phyloP scores from a whole-genome alignment of 176 grass and related monocot species.

The Phoenix roebelenii region DNA sequence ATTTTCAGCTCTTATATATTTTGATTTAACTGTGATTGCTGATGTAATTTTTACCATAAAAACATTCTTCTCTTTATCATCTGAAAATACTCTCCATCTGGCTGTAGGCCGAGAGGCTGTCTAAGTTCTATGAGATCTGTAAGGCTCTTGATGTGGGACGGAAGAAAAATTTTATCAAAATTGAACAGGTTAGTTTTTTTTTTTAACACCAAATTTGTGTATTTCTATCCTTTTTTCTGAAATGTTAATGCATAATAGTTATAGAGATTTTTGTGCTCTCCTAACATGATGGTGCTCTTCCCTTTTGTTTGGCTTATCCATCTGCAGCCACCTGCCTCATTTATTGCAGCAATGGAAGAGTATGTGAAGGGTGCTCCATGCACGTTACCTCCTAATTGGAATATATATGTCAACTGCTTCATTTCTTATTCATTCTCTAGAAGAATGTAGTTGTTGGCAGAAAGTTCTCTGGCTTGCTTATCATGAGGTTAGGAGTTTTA shows the following conservation, averaged over 20 bases:
- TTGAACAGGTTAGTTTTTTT: slow-evolving; percentile 20
- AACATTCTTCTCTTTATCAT: not conserved
- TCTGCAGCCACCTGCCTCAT: slow-evolving; percentile 34
- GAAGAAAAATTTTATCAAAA: slow-evolving; percentile 20
- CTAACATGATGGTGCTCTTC: not conserved
- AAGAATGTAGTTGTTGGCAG: too few relatives aligned
- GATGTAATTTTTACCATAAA: not conserved
- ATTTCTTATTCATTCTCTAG: not conserved
- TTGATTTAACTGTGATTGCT: not conserved
- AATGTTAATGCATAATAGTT: too few relatives aligned
- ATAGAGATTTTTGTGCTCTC: not conserved
- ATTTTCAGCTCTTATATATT: too few relatives aligned
- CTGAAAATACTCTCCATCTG: slow-evolving; percentile 1
- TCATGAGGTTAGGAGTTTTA: too few relatives aligned
- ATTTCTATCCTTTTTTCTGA: too few relatives aligned
- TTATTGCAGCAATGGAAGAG: slow-evolving; percentile 9
- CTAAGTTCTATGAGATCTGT: slow-evolving; percentile 35
- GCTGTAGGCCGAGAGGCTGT: slow-evolving; percentile 25
- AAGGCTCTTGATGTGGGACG: slow-evolving; percentile 23
- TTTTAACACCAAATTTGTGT: too few relatives aligned
- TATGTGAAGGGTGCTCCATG: not conserved
- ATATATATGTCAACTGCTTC: not conserved
- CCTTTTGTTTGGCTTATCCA: slow-evolving; percentile 9
- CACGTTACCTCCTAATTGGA: not conserved
- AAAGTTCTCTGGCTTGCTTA: too few relatives aligned